Conservation (phyloP, 805 yeast genomes). For the Schwanniomyces sp. region DNA sequence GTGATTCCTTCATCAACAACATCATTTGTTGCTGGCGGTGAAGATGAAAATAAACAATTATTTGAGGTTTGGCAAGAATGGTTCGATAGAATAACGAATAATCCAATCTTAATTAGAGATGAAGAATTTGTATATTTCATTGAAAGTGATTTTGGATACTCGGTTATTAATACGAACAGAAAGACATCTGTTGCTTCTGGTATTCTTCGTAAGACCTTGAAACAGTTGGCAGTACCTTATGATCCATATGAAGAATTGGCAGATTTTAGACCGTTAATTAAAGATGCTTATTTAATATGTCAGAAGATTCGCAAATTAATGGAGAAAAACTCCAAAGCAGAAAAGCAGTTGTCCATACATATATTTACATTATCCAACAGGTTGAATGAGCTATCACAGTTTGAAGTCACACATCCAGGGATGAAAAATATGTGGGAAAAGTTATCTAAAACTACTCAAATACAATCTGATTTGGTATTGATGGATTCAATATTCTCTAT, state of each 20-base stretch:
- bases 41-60: slow-evolving; percentile 69
- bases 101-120: slow-evolving; percentile 81
- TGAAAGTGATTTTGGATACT: slow-evolving; percentile 69
- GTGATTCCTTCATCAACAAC: slow-evolving; percentile 76
- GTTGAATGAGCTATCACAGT: slow-evolving; percentile 37
- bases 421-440: slow-evolving; percentile 79
- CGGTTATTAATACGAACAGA: slow-evolving; percentile 58
- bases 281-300: slow-evolving; percentile 63
- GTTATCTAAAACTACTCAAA: slow-evolving; percentile 64
- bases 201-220: slow-evolving; percentile 80
- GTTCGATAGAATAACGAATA: slow-evolving; percentile 71
- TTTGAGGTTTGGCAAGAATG: slow-evolving; percentile 70
- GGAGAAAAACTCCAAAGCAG: slow-evolving; percentile 58
- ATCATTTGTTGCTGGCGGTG: slow-evolving; percentile 79
- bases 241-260: slow-evolving; percentile 83
- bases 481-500: slow-evolving; percentile 68
- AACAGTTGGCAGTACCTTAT: slow-evolving; percentile 88
- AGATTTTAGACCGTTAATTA: slow-evolving; percentile 82
- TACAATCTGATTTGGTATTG: slow-evolving; percentile 75
- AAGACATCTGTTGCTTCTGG: slow-evolving; percentile 76
- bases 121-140: slow-evolving; percentile 86
- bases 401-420: slow-evolving; percentile 57
- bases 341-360: slow-evolving; percentile 50
- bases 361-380: slow-evolving; percentile 48
- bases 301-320: slow-evolving; percentile 52